Evolutionary conservation across 495 filamentous ascomycete genomes (phyloP).

Genomic region (Lasiosphaeria miniovina): DNA sequence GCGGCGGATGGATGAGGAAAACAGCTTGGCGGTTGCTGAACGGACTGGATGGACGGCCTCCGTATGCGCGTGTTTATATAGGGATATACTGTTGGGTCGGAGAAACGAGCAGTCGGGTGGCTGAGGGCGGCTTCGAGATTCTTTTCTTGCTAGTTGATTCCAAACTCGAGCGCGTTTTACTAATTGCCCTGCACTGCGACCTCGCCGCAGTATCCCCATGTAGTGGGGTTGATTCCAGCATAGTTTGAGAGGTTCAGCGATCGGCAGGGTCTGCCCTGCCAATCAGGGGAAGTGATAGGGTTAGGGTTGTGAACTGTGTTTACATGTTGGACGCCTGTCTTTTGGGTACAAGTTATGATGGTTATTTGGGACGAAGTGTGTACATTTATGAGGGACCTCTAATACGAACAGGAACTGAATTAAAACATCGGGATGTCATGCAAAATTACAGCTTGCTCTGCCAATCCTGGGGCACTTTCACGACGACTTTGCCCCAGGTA

Average conservation of each 20-base stretch:
- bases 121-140: slow-evolving; percentile 8
- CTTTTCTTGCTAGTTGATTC: slow-evolving; percentile 3
- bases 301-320: neutral
- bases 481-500: slow-evolving; percentile 96
- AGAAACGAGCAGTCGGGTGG: neutral
- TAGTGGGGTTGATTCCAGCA: neutral
- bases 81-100: neutral
- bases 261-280: neutral
- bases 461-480: slow-evolving; percentile 72
- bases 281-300: too few species aligned
- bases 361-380: too few species aligned
- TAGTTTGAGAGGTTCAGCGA: neutral
- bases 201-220: neutral
- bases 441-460: slow-evolving; percentile 48
- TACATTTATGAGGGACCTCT: neutral
- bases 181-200: neutral
- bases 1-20: slow-evolving; percentile 68
- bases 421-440: neutral
- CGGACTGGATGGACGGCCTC: slow-evolving; percentile 2
- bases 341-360: too few species aligned
- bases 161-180: slow-evolving; percentile 10
- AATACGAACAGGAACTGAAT: neutral
- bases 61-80: neutral
- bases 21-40: slow-evolving; percentile 68
- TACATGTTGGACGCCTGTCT: too few species aligned